Evolutionary conservation across 2,329 filamentous ascomycete genomes (phyloP).

Genomic region (Niveomyces coronatus): DNA sequence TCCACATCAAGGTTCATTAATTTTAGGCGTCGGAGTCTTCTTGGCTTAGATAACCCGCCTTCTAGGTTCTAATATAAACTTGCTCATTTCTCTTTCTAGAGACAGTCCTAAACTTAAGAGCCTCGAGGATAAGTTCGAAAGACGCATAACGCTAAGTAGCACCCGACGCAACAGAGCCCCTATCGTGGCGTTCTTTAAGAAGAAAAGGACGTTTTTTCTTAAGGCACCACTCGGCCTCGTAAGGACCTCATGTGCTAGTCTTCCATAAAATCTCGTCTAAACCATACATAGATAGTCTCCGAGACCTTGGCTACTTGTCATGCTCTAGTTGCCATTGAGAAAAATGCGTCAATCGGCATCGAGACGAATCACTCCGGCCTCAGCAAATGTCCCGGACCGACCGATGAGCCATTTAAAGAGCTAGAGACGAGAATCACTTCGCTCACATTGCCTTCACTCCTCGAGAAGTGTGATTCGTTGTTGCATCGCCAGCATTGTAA

Average conservation of each 20-base stretch:
- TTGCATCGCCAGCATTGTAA: constrained; percentile 17
- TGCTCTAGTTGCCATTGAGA: too few species aligned
- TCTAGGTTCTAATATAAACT: constrained; percentile 9
- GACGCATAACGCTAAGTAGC: neutral
- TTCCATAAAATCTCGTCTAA: neutral
- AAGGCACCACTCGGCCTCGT: constrained; percentile 11
- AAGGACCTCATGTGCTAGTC: constrained; percentile 1
- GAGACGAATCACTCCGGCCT: constrained; percentile 13
- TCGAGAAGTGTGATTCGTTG: constrained; percentile 13
- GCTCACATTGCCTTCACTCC: neutral
- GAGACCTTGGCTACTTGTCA: constrained; percentile 5
- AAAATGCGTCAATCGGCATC: neutral
- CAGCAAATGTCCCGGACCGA: constrained; percentile 9
- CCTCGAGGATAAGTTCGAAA: neutral
- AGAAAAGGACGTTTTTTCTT: constrained; percentile 11
- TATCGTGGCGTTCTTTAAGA: constrained; percentile 12
- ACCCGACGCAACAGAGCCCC: neutral
- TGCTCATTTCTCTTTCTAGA: constrained; percentile 8
- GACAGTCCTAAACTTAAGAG: constrained; percentile 4
- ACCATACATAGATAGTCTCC: constrained; percentile 7
- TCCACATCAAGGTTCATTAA: constrained; percentile 10
- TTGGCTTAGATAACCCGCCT: constrained; percentile 7
- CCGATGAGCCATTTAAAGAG: constrained; percentile 9
- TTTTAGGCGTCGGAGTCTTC: constrained; percentile 1
- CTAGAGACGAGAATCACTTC: neutral